A percentile compares a stretch with the other conserved stretches of the same genome.
Evolutionary conservation across 495 filamentous ascomycete genomes (phyloP).

Genomic region (Cercophora samala): DNA sequence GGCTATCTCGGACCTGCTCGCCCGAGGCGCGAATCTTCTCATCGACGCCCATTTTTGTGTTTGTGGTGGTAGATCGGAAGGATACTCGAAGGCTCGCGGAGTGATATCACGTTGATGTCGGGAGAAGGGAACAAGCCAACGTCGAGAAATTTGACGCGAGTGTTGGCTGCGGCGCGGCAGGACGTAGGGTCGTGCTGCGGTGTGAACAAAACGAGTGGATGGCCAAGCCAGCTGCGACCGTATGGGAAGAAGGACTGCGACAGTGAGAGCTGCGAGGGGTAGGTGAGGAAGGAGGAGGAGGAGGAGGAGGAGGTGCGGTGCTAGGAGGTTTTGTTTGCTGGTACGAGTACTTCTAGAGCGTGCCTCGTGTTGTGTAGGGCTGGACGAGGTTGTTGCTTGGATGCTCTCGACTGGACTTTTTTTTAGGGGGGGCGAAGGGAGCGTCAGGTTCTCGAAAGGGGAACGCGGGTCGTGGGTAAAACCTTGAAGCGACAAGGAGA

Average conservation of each 20-base stretch:
- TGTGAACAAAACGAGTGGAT: conserved; percentile 34
- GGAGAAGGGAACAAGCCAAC: conserved; percentile 2
- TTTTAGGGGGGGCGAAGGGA: conserved; percentile 12
- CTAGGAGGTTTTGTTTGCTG: background rate
- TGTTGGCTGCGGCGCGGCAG: conserved; percentile 19
- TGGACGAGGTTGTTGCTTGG: conserved; percentile 9
- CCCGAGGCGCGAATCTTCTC: conserved; percentile 79
- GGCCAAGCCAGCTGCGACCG: conserved; percentile 34
- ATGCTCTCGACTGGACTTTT: conserved; percentile 15
- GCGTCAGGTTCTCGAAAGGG: conserved; percentile 4
- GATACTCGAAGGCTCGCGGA: conserved; percentile 11
- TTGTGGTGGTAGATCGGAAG: background rate
- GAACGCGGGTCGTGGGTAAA: conserved; percentile 11
- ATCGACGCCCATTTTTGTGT: conserved; percentile 48
- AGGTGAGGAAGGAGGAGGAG: background rate
- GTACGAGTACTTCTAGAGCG: background rate
- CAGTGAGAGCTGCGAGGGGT: too few relatives aligned
- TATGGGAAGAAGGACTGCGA: conserved; percentile 6
- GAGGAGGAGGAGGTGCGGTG: too few relatives aligned
- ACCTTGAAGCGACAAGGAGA: conserved; percentile 4
- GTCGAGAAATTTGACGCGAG: background rate
- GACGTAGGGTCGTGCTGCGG: conserved; percentile 8
- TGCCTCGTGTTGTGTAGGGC: background rate
- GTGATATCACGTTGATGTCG: conserved; percentile 10
- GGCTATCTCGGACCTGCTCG: conserved; percentile 60